Conservation (phyloP, 352 stramenopile genomes). For the Phytophthora megakarya region DNA sequence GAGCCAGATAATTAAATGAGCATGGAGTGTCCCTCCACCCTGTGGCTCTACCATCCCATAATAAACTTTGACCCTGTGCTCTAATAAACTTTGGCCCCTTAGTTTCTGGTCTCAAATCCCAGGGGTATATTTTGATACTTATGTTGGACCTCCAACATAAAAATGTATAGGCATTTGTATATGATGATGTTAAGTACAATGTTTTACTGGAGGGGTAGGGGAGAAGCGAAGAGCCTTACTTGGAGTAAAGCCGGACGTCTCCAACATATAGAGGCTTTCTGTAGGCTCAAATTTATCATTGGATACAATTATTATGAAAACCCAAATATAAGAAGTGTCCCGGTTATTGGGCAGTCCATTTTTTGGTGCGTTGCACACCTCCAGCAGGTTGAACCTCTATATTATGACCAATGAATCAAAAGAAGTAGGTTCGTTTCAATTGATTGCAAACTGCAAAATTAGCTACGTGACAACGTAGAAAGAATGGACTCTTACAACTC, state of each 20-base stretch:
- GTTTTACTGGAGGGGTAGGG: background rate
- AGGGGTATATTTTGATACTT: constrained; percentile 19
- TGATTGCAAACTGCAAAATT: background rate
- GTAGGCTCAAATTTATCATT: background rate
- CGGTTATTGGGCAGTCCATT: background rate
- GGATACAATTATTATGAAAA: background rate
- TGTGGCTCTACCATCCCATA: too few relatives aligned
- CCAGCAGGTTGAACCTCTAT: background rate
- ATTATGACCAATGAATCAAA: constrained; percentile 1
- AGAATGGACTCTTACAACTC: background rate
- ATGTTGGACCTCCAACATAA: constrained; percentile 22
- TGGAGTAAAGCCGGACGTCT: constrained; percentile 3
- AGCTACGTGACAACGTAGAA: background rate
- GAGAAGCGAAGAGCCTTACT: background rate
- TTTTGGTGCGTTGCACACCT: constrained; percentile 15
- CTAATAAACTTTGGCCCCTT: constrained; percentile 18
- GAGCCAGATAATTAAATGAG: too few relatives aligned
- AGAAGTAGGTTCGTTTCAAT: background rate
- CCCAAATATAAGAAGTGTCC: background rate
- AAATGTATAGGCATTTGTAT: constrained; percentile 23
- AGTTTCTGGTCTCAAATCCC: constrained; percentile 6
- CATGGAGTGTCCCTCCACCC: too few relatives aligned
- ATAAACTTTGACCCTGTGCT: too few relatives aligned
- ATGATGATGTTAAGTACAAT: background rate
- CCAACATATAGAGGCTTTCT: constrained; percentile 6